Evolutionary conservation across 495 filamentous ascomycete genomes (phyloP).

Genomic region (Daldinia caldariorum): DNA sequence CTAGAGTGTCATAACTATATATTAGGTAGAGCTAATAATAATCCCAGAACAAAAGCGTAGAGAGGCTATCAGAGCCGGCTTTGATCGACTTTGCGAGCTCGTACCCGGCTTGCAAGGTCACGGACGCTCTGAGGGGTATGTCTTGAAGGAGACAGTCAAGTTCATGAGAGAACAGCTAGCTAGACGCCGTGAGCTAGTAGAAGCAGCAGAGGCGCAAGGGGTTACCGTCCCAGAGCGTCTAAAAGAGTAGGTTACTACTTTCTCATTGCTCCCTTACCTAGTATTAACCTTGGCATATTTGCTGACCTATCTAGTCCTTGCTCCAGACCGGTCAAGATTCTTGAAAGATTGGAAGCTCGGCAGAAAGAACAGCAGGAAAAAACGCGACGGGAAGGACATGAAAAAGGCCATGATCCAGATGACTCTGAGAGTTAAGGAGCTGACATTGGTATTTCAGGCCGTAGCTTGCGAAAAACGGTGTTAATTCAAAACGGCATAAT

Average conservation of each 20-base stretch:
- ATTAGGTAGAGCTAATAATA: constrained; percentile 2
- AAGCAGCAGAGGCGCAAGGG: constrained; percentile 68
- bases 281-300: constrained; percentile 8
- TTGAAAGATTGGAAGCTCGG: constrained; percentile 37
- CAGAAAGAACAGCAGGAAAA: constrained; percentile 34
- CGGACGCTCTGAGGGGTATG: constrained; percentile 84
- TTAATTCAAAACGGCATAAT: background rate
- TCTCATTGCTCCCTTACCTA: background rate
- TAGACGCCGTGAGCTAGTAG: constrained; percentile 69
- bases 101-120: constrained; percentile 86
- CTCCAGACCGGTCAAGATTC: constrained; percentile 32
- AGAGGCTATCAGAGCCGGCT: constrained; percentile 84
- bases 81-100: constrained; percentile 81
- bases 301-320: constrained; percentile 12
- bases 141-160: constrained; percentile 78
- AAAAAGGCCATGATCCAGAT: constrained; percentile 24
- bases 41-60: constrained; percentile 85
- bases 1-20: background rate
- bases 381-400: constrained; percentile 17
- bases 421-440: constrained; percentile 30
- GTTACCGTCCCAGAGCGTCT: constrained; percentile 58
- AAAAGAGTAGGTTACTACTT: constrained; percentile 39
- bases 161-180: constrained; percentile 73
- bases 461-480: background rate
- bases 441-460: background rate